Base-by-base conservation (phyloP, 2,329 filamentous ascomycete species). In the Exophiala sp. region DNA sequence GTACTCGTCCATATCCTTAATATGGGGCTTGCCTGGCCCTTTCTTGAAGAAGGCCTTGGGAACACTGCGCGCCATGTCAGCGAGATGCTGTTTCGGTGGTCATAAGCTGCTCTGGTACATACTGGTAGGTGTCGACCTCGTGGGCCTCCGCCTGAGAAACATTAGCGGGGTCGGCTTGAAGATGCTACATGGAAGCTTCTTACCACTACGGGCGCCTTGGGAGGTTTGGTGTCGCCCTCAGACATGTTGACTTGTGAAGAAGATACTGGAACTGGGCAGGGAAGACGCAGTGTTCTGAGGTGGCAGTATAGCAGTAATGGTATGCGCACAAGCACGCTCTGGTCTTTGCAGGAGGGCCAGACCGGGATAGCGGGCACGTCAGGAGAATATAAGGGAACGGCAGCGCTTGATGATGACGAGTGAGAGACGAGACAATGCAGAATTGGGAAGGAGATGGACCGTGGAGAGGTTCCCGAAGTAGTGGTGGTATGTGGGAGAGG, bases 1-100 rank as follows among this genome's bases (percentile, higher is more conserved):
- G 74, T 86, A 86, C 66, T 85, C 76, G 56, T 83, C 80, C 44
- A 86, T 67, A 63, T 77, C 76, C 61, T 78, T 75, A 51, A 86
- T 65, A 68, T 86, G 82, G 40, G 83, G 79, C 64, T 78, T 80
- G 52, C 74, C 73, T 7, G 83, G 81, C 68, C 85, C 83, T 67
- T 85, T 85, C 39, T 75, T 70, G 65, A 73, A 71, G 68, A 79
- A 79, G n/a, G 73, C 74, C 60, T 82, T 73, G 58, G 82, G 82
- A 46, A 84, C 79, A 66, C 66, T 62, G 54, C 55, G 51, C 18
- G 18, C 5, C n/a, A 21, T 18, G 48, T 61, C 53, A 61, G 46
- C 32, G 32, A n/a, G 2, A 29, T 7, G 20, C 12, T 24, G n/a
- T 42, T 29, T 20, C 42, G 21, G n/a, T 10, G 5, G 14, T 14